Conservation (phyloP, 352 stramenopile species). For the Globisporangium solare region DNA sequence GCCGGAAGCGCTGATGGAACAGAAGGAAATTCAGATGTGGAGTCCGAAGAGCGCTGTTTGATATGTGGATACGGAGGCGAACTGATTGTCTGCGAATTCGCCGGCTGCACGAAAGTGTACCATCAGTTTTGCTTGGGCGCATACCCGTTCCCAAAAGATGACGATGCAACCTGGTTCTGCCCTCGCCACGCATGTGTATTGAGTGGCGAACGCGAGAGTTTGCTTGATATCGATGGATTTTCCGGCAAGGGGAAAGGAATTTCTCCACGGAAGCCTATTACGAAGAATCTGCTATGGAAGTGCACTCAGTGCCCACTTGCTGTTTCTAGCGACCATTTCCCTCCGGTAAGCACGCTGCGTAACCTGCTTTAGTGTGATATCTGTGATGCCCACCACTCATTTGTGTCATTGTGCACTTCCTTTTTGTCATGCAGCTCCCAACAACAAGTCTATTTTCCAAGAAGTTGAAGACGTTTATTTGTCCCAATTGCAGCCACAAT, state of each 20-base stretch:
- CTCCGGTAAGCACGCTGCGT: slow-evolving; percentile 31
- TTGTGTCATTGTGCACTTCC: slow-evolving; percentile 7
- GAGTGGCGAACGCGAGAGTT: slow-evolving; percentile 47
- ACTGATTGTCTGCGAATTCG: slow-evolving; percentile 81
- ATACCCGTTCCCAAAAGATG: slow-evolving; percentile 76
- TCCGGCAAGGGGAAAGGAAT: slow-evolving; percentile 33
- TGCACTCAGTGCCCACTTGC: slow-evolving; percentile 71
- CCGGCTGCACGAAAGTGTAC: slow-evolving; percentile 80
- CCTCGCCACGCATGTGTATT: slow-evolving; percentile 73
- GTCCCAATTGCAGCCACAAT: slow-evolving; percentile 55
- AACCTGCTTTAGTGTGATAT: neutral
- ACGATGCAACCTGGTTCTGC: slow-evolving; percentile 79
- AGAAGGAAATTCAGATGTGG: slow-evolving; percentile 33
- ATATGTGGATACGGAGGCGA: slow-evolving; percentile 80
- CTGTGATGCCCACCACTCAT: neutral
- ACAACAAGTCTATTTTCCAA: slow-evolving; percentile 62
- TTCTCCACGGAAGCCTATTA: slow-evolving; percentile 41
- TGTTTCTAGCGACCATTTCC: slow-evolving; percentile 49
- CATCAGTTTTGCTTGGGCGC: slow-evolving; percentile 82
- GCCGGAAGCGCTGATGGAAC: slow-evolving; percentile 22
- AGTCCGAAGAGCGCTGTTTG: slow-evolving; percentile 76
- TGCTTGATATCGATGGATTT: slow-evolving; percentile 33
- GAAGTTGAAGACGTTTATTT: slow-evolving; percentile 64
- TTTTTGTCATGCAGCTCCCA: slow-evolving; percentile 30
- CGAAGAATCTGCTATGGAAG: slow-evolving; percentile 78